These are phyloP conservation scores for Betula pendula DNA, from an alignment of 306 rosid species.

Conservation along the genomic window DNA sequence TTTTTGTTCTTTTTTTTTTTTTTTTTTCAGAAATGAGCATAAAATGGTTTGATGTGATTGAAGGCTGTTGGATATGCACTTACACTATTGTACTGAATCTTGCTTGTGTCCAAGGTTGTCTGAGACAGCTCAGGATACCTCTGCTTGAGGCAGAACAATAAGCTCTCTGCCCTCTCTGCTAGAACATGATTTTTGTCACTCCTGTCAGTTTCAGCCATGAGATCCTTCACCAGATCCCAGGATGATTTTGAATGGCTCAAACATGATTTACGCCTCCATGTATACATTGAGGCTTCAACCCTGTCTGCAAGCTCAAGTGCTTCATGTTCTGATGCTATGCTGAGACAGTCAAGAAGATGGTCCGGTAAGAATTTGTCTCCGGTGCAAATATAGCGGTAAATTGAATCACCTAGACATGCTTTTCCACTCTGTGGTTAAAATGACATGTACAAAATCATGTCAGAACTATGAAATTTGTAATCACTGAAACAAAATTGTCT, in stretches of 20 bases:
- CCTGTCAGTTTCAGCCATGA: constrained; percentile 60
- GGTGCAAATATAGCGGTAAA: constrained; percentile 61
- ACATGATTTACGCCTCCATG: constrained; percentile 95
- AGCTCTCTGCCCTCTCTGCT: constrained; percentile 83
- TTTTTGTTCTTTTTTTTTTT: no score
- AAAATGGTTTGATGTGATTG: neutral
- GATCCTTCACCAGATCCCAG: constrained; percentile 84
- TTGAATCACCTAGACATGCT: constrained; percentile 72
- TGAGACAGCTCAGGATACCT: constrained; percentile 91
- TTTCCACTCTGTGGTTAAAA: constrained; percentile 66
- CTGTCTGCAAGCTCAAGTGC: constrained; percentile 86
- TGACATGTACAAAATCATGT: neutral
- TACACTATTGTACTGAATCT: constrained; percentile 85
- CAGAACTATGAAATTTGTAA: neutral
- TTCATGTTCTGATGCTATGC: constrained; percentile 81
- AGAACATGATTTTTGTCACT: constrained; percentile 71
- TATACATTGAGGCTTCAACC: constrained; percentile 91
- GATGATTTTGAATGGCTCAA: constrained; percentile 79
- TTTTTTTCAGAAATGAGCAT: no score
- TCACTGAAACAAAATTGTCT: neutral
- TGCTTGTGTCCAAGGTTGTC: constrained; percentile 87
- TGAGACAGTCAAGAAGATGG: constrained; percentile 60
- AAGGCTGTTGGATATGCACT: neutral
- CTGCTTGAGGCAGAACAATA: constrained; percentile 76
- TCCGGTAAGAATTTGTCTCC: constrained; percentile 75